Evolutionary conservation across 345 rosid genomes (phyloP).

Genomic region (Kandelia obovata): DNA sequence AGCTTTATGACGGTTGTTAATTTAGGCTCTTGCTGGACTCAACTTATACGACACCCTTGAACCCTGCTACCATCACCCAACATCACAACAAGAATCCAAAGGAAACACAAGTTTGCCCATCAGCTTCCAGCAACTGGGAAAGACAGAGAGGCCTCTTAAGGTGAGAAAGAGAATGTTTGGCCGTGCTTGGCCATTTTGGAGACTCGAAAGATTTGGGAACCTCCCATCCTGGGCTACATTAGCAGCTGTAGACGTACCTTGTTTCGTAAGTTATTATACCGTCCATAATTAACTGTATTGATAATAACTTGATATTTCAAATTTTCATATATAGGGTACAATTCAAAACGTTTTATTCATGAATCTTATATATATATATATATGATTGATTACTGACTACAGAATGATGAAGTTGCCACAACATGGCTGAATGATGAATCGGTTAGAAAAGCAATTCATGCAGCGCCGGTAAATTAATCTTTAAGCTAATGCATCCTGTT

Average conservation of each 20-base stretch:
- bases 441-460: constrained; percentile 56
- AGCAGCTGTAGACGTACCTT: constrained; percentile 12
- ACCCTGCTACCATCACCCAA: constrained; percentile 42
- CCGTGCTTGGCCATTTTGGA: constrained; percentile 43
- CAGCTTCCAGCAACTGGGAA: constrained; percentile 41
- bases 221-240: constrained; percentile 38
- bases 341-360: too few relatives aligned
- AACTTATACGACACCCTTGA: constrained; percentile 50
- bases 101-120: constrained; percentile 27
- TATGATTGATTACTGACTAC: background rate
- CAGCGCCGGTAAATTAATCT: constrained; percentile 28
- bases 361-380: too few relatives aligned
- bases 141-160: constrained; percentile 31
- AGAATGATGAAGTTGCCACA: constrained; percentile 45
- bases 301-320: too few relatives aligned
- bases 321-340: too few relatives aligned
- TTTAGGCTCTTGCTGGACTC: constrained; percentile 31
- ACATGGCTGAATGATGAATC: constrained; percentile 44
- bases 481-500: too few relatives aligned
- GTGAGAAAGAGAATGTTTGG: constrained; percentile 47
- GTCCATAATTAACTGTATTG: too few relatives aligned
- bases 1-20: background rate
- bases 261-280: constrained; percentile 33
- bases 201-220: constrained; percentile 21
- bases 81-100: constrained; percentile 1